A percentile compares a stretch with the other conserved stretches of the same genome.
Conservation (phyloP, 176 grass and related monocot species). For the Bolboschoenus planiculmis region DNA sequence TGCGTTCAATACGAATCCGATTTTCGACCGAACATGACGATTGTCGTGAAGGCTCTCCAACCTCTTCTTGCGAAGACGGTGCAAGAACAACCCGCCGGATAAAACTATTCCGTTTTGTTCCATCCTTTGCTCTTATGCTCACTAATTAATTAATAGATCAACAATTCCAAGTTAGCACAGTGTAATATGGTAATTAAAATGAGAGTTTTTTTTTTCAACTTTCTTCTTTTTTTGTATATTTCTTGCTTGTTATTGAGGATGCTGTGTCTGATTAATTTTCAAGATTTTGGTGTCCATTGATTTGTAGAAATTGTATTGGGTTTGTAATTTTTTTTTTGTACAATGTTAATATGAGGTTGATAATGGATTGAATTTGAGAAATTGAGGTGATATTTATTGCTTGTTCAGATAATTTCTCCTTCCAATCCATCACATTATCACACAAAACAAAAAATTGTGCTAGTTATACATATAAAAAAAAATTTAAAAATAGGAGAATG, state of each 20-base stretch:
- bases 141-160: neutral
- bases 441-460: too few relatives aligned
- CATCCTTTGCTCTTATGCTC: neutral
- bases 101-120: neutral
- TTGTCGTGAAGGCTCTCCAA: slow-evolving; percentile 73
- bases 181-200: neutral
- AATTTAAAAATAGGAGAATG: too few relatives aligned
- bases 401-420: neutral
- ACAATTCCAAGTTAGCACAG: neutral
- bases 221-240: neutral
- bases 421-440: too few relatives aligned
- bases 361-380: neutral
- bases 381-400: neutral
- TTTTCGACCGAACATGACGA: slow-evolving; percentile 91
- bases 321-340: neutral
- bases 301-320: neutral
- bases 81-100: neutral
- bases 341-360: neutral
- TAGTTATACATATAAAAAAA: too few relatives aligned
- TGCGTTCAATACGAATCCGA: slow-evolving; percentile 78
- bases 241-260: neutral
- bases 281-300: neutral
- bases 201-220: neutral
- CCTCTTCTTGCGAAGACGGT: slow-evolving; percentile 43
- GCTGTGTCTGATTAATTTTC: neutral